A percentile compares a stretch with the other conserved stretches of the same genome.
These are phyloP conservation scores for Schwanniomyces pseudopolymorphus DNA, from an alignment of 805 yeast genomes.

Conservation along the genomic window DNA sequence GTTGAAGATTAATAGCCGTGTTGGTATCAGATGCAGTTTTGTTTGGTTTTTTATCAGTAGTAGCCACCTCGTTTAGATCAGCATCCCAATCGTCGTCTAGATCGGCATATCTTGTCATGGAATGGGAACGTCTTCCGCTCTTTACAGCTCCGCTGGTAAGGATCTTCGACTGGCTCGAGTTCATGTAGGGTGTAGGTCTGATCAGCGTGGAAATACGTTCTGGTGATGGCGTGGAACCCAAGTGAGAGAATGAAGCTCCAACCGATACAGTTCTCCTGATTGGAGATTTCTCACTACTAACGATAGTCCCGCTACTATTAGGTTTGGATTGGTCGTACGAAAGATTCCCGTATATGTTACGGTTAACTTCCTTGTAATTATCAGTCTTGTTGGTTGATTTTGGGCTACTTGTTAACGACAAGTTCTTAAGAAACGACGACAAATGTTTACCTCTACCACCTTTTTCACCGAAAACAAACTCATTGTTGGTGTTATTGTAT, in stretches of 20 bases:
- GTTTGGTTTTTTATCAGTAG: constrained; percentile 11
- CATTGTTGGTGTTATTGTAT: constrained; percentile 42
- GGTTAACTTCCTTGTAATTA: constrained; percentile 27
- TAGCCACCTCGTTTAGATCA: constrained; percentile 46
- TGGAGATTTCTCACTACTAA: constrained; percentile 10
- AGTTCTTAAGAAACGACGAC: constrained; percentile 48
- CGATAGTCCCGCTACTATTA: constrained; percentile 12
- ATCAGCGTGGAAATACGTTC: constrained; percentile 5
- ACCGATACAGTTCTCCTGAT: constrained; percentile 16
- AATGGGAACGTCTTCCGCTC: constrained; percentile 11
- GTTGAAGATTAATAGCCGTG: constrained; percentile 21
- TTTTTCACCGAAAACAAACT: constrained; percentile 64
- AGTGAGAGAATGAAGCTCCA: constrained; percentile 16
- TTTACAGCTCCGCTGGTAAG: constrained; percentile 4
- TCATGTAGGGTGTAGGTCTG: constrained; percentile 6
- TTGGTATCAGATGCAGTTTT: constrained; percentile 21
- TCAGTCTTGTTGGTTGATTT: constrained; percentile 13
- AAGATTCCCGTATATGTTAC: constrained; percentile 39
- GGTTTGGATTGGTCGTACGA: constrained; percentile 19
- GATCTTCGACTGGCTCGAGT: constrained; percentile 5
- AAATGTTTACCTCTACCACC: constrained; percentile 68
- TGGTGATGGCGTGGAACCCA: constrained; percentile 9
- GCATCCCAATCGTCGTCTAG: constrained; percentile 93
- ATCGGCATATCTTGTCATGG: constrained; percentile 54
- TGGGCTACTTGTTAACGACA: constrained; percentile 35